These are phyloP conservation scores for slime mould (Dictyostelium discoideum) DNA, from an alignment of 78 protist genomes.

Conservation along the genomic window DNA sequence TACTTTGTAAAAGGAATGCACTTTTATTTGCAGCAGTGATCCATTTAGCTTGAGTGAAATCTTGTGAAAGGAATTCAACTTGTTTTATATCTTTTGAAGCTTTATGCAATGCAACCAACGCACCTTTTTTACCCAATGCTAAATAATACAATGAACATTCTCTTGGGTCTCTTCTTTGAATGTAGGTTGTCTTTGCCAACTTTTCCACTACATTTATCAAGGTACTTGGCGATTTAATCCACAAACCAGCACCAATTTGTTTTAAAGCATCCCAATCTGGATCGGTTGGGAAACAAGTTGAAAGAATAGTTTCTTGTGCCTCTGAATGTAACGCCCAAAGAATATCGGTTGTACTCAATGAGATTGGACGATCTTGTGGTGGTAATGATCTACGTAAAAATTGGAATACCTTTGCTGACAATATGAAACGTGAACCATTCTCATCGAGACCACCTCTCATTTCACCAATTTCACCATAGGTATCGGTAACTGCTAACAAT, in stretches of 20 bases:
- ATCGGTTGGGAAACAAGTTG: constrained; percentile 24
- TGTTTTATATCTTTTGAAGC: constrained; percentile 32
- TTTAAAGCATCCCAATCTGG: constrained; percentile 53
- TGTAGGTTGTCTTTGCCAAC: constrained; percentile 55
- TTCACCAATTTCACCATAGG: constrained; percentile 70
- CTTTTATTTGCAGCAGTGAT: constrained; percentile 61
- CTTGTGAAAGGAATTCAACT: constrained; percentile 72
- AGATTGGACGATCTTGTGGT: constrained; percentile 48
- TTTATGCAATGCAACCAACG: constrained; percentile 46
- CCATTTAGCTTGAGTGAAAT: constrained; percentile 60
- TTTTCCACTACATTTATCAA: constrained; percentile 37
- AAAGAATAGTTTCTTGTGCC: constrained; percentile 68
- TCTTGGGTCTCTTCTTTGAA: constrained; percentile 29
- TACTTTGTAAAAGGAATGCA: constrained; percentile 54
- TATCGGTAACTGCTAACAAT: constrained; percentile 62
- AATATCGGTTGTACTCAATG: constrained; percentile 49
- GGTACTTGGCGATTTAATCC: constrained; percentile 65
- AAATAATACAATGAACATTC: constrained; percentile 73
- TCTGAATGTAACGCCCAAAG: constrained; percentile 68
- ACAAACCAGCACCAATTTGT: constrained; percentile 73
- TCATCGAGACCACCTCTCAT: constrained; percentile 76
- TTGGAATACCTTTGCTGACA: constrained; percentile 62
- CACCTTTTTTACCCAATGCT: constrained; percentile 58
- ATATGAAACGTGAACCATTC: constrained; percentile 58
- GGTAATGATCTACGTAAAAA: constrained; percentile 19